These are phyloP conservation scores for Jatropha multifida DNA, from an alignment of 441 rosid species.

Conservation along the genomic window DNA sequence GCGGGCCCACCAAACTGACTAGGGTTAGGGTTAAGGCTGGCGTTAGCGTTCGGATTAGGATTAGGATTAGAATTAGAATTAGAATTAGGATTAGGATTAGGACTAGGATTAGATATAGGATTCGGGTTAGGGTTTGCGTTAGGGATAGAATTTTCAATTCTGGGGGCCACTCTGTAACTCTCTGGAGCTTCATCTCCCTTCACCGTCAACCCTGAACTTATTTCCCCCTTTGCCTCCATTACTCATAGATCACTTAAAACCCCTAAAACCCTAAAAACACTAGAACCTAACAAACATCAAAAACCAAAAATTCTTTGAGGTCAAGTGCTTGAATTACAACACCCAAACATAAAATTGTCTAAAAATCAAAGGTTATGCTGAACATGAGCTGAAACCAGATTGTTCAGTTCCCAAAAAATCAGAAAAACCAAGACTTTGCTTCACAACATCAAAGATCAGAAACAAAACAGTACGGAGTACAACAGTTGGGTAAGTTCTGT, in stretches of 20 bases:
- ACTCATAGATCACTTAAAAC: slow-evolving; percentile 32
- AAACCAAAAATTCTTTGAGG: slow-evolving; percentile 23
- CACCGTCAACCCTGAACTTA: slow-evolving; percentile 45
- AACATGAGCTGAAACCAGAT: slow-evolving; percentile 22
- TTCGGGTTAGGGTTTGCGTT: neutral
- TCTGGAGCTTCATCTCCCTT: slow-evolving; percentile 54
- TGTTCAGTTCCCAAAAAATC: slow-evolving; percentile 13
- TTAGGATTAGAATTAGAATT: slow-evolving; percentile 4
- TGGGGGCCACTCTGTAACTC: slow-evolving; percentile 52
- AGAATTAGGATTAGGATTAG: slow-evolving; percentile 3
- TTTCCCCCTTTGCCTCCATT: slow-evolving; percentile 70
- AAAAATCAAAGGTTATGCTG: neutral
- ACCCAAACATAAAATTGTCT: slow-evolving; percentile 5
- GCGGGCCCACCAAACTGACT: slow-evolving; percentile 20
- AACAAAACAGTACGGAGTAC: slow-evolving; percentile 22
- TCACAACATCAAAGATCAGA: slow-evolving; percentile 27
- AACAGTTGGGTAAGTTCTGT: slow-evolving; percentile 12
- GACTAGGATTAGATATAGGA: neutral
- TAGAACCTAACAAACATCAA: slow-evolving; percentile 37
- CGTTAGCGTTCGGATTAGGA: neutral
- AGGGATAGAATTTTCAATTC: slow-evolving; percentile 44
- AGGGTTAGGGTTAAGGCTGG: slow-evolving; percentile 5
- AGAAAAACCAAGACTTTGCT: slow-evolving; percentile 15
- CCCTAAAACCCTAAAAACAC: slow-evolving; percentile 39
- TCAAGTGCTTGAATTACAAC: slow-evolving; percentile 24